Percentiles rank a stretch among this genome's conserved stretches.
These are phyloP conservation scores for Penicillium coffeae DNA, from an alignment of 495 filamentous ascomycete species.

Conservation along the genomic window DNA sequence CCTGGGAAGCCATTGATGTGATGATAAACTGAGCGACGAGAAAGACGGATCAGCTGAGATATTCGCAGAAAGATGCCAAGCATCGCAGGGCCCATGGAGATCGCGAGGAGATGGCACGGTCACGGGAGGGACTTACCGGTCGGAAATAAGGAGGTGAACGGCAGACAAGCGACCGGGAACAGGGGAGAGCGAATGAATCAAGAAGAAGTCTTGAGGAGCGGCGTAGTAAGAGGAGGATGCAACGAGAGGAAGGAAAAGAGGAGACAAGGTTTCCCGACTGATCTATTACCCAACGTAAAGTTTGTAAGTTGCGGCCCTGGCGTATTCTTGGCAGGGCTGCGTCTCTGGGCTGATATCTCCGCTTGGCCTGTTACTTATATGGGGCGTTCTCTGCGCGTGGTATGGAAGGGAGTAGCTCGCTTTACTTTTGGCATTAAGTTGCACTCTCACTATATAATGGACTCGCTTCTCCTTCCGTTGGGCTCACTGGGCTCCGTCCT, in stretches of 20 bases:
- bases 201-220: not conserved
- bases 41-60: too few relatives aligned
- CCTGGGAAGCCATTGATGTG: conserved; percentile 42
- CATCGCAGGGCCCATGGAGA: too few relatives aligned
- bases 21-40: not conserved
- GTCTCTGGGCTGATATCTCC: not conserved
- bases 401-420: too few relatives aligned
- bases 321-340: not conserved
- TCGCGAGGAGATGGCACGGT: not conserved
- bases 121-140: not conserved
- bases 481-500: too few relatives aligned
- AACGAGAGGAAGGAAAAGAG: conserved; percentile 18
- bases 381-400: too few relatives aligned
- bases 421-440: too few relatives aligned
- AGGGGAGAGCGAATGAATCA: conserved; percentile 9
- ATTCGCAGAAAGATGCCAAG: too few relatives aligned
- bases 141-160: conserved; percentile 3
- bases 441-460: too few relatives aligned
- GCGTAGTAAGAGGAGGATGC: conserved; percentile 4
- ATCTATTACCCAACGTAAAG: conserved; percentile 5
- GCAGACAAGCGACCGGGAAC: conserved; percentile 11
- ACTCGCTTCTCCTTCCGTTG: too few relatives aligned
- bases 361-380: too few relatives aligned
- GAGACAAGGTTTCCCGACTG: conserved; percentile 19
- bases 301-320: conserved; percentile 2